Conservation (phyloP, 345 rosid genomes). For the Pelargonium nanum region DNA sequence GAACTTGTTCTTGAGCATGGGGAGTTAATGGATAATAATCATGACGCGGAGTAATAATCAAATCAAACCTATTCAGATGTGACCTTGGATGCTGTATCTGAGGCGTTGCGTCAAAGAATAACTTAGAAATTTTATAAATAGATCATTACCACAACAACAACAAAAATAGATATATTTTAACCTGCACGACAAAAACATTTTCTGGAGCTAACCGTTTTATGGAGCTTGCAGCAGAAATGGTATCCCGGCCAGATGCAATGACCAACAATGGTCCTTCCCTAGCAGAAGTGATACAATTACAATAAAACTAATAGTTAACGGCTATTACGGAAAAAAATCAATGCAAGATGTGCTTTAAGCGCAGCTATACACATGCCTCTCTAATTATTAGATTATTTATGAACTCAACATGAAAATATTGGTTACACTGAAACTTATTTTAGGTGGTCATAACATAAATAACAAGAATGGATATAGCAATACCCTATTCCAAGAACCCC, state of each 20-base stretch:
- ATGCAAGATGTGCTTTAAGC: no score
- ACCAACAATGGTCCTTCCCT: slow-evolving; percentile 84
- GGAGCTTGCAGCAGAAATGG: slow-evolving; percentile 61
- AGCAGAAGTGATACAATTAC: background rate
- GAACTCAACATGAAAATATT: background rate
- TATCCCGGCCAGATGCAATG: slow-evolving; percentile 85
- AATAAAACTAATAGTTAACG: no score
- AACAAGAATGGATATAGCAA: no score
- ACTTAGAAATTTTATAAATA: background rate
- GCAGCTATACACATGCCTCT: background rate
- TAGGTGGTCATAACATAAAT: background rate
- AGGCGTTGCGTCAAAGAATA: background rate
- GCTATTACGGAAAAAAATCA: no score
- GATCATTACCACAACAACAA: background rate
- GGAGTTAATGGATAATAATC: slow-evolving; percentile 78
- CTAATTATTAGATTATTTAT: background rate
- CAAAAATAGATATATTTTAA: slow-evolving; percentile 15
- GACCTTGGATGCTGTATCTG: slow-evolving; percentile 96
- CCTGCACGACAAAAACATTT: slow-evolving; percentile 84
- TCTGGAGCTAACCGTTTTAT: slow-evolving; percentile 69
- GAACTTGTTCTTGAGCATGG: slow-evolving; percentile 53
- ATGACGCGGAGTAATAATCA: slow-evolving; percentile 78
- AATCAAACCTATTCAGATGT: slow-evolving; percentile 62
- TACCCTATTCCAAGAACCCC: no score
- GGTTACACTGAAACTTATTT: background rate